phyloP scores from a whole-genome alignment of 2,329 filamentous ascomycete species.

The Fusarium transvaalense region DNA sequence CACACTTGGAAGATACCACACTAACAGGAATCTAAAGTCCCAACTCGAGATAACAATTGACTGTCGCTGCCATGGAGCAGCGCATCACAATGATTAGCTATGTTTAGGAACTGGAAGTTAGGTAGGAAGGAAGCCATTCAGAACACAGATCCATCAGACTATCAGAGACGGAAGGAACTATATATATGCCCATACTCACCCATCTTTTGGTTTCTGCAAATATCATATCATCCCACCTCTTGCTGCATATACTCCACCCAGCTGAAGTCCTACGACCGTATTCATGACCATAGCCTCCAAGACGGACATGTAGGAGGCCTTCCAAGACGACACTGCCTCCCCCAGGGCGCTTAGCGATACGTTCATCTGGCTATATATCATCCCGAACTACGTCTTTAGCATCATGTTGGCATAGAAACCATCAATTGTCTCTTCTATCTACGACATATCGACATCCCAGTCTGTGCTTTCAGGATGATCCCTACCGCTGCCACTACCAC shows the following conservation, averaged over 20 bases:
- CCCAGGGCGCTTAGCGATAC: constrained; percentile 24
- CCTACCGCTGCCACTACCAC: not conserved
- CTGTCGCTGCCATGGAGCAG: not conserved
- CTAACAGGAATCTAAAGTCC: not conserved
- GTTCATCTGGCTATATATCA: constrained; percentile 34
- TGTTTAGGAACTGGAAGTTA: not conserved
- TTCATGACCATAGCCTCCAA: constrained; percentile 20
- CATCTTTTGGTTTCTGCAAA: not conserved
- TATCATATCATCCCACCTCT: not conserved
- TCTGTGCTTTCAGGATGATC: constrained; percentile 18
- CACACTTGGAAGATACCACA: constrained; percentile 5
- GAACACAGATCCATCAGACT: not conserved
- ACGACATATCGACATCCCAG: not conserved
- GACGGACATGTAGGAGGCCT: constrained; percentile 14
- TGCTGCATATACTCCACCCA: constrained; percentile 25
- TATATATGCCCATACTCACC: not conserved
- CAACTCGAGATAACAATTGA: not conserved
- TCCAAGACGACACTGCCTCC: constrained; percentile 15
- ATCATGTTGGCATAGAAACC: constrained; percentile 38
- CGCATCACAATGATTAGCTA: not conserved
- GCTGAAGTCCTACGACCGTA: constrained; percentile 28
- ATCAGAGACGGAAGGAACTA: constrained; percentile 12
- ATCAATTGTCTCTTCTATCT: not conserved
- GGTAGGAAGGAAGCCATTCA: not conserved
- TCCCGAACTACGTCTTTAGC: not conserved